These are phyloP conservation scores for Globisporangium iwayamae DNA, from an alignment of 352 stramenopile species.

Conservation along the genomic window DNA sequence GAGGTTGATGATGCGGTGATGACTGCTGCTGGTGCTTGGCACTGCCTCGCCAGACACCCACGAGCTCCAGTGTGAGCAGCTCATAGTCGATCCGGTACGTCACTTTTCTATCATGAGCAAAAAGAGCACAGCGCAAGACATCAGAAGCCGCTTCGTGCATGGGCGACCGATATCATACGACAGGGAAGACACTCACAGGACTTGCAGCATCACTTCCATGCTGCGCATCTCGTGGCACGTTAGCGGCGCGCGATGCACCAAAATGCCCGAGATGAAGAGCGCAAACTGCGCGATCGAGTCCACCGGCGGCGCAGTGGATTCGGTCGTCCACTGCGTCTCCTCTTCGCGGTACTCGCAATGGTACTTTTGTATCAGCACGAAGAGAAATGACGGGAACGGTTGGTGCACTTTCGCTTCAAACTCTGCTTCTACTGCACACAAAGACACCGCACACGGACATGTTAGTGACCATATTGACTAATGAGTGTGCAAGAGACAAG, in stretches of 20 bases:
- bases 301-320: conserved; percentile 59
- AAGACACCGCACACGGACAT: conserved; percentile 21
- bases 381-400: conserved; percentile 71
- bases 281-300: conserved; percentile 81
- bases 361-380: conserved; percentile 84
- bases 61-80: conserved; percentile 18
- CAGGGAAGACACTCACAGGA: conserved; percentile 60
- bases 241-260: conserved; percentile 54
- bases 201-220: conserved; percentile 75
- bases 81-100: conserved; percentile 17
- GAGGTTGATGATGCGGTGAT: neutral
- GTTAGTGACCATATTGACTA: neutral
- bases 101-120: conserved; percentile 14
- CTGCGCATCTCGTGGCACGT: conserved; percentile 59
- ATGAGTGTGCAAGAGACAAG: neutral
- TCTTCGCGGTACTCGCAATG: conserved; percentile 63
- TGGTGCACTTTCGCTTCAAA: conserved; percentile 80
- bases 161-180: neutral
- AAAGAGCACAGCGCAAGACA: neutral
- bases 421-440: conserved; percentile 72
- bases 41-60: conserved; percentile 21
- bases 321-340: conserved; percentile 43
- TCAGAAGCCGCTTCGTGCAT: neutral
- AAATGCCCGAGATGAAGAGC: conserved; percentile 65
- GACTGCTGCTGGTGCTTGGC: conserved; percentile 6